Percentiles rank a stretch among this genome's conserved stretches.
phyloP scores from a whole-genome alignment of 2,329 filamentous ascomycete genomes.

The Westerdykella sp. region DNA sequence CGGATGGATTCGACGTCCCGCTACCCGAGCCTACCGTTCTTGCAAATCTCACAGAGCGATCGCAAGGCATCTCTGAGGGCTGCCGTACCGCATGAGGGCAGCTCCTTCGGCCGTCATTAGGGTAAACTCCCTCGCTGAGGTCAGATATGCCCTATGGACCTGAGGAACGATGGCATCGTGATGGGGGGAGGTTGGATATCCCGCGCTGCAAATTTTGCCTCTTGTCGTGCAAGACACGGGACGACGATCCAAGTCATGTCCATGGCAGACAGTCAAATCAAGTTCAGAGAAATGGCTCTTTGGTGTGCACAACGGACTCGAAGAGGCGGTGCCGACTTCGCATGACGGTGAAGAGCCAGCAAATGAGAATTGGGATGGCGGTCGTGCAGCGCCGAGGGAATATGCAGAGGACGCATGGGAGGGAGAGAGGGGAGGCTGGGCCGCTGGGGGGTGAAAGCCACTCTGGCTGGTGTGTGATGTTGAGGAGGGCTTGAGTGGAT shows the following conservation, averaged over 20 bases:
- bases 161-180: slow-evolving; percentile 8
- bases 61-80: background rate
- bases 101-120: slow-evolving; percentile 2
- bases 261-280: slow-evolving; percentile 23
- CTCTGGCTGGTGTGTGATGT: slow-evolving; percentile 6
- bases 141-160: slow-evolving; percentile 6
- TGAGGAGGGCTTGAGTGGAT: slow-evolving; percentile 12
- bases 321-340: slow-evolving; percentile 26
- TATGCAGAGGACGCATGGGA: slow-evolving; percentile 28
- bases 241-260: slow-evolving; percentile 16
- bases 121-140: slow-evolving; percentile 2
- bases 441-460: slow-evolving; percentile 6
- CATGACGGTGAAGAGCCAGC: slow-evolving; percentile 25
- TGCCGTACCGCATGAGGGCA: background rate
- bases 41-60: slow-evolving; percentile 3
- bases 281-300: slow-evolving; percentile 7
- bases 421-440: slow-evolving; percentile 16
- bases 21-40: slow-evolving; percentile 13
- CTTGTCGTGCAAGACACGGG: no score
- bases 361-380: slow-evolving; percentile 20
- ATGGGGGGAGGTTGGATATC: slow-evolving; percentile 8
- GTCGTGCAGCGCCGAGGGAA: slow-evolving; percentile 14
- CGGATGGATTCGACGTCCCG: slow-evolving; percentile 20
- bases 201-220: slow-evolving; percentile 5
- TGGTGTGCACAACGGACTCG: slow-evolving; percentile 11